A percentile compares a stretch with the other conserved stretches of the same genome.
Evolutionary conservation across 2,329 filamentous ascomycete species (phyloP).

Genomic region (Colletotrichum kahawae): DNA sequence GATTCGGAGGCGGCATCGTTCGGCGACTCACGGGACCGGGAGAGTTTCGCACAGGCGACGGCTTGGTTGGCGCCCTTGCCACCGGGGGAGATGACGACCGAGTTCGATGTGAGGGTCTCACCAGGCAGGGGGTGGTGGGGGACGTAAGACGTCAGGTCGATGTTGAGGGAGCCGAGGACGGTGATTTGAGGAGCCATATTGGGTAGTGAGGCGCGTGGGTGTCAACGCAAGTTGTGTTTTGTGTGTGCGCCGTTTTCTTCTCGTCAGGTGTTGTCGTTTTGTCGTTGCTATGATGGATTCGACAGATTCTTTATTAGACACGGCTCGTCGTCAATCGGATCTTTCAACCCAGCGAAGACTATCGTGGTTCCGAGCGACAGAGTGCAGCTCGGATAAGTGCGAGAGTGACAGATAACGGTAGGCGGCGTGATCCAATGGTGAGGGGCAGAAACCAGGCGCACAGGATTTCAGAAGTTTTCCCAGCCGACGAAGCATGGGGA

Average conservation of each 20-base stretch:
- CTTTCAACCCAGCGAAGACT: neutral
- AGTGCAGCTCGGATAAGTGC: conserved; percentile 4
- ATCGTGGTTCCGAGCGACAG: neutral
- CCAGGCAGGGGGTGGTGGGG: conserved; percentile 82
- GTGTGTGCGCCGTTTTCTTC: neutral
- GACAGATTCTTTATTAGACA: neutral
- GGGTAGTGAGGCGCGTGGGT: neutral
- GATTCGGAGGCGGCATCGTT: conserved; percentile 37
- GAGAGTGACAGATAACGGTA: conserved; percentile 3
- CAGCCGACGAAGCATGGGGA: neutral
- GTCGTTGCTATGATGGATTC: neutral
- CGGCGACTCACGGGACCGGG: conserved; percentile 47
- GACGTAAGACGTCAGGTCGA: conserved; percentile 89
- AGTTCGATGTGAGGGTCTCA: conserved; percentile 83
- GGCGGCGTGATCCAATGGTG: neutral
- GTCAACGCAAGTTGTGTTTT: neutral
- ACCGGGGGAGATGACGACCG: conserved; percentile 81
- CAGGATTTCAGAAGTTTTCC: conserved; percentile 5
- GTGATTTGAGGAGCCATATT: conserved; percentile 62
- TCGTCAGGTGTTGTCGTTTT: neutral
- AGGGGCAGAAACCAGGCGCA: neutral
- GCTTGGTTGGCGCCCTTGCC: conserved; percentile 98
- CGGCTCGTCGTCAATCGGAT: neutral
- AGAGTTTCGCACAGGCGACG: conserved; percentile 84
- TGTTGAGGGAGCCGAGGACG: conserved; percentile 91